phyloP scores from a whole-genome alignment of 306 rosid species.

The Gastrolobium villosum region DNA sequence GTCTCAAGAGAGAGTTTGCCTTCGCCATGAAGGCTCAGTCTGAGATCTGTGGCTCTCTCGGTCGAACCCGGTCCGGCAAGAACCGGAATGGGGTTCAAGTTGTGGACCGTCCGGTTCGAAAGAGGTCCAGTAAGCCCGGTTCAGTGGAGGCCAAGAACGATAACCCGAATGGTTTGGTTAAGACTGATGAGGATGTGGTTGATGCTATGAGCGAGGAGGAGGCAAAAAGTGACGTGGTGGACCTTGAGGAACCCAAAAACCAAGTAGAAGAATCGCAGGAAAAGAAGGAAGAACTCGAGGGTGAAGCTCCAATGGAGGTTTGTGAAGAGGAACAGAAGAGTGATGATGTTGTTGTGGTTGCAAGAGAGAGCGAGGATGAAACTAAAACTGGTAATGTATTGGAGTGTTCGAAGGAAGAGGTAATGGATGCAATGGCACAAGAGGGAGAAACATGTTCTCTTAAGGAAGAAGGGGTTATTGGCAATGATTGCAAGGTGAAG shows the following conservation, averaged over 20 bases:
- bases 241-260: background rate
- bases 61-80: conserved; percentile 65
- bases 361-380: conserved; percentile 40
- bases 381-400: background rate
- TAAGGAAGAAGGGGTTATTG: background rate
- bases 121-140: conserved; percentile 49
- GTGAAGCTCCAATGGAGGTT: too few relatives aligned
- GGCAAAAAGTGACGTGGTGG: background rate
- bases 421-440: conserved; percentile 10
- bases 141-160: background rate
- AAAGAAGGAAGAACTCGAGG: background rate
- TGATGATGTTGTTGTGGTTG: conserved; percentile 23
- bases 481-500: conserved; percentile 7
- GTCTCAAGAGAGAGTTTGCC: conserved; percentile 72
- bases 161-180: background rate
- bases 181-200: background rate
- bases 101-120: conserved; percentile 4
- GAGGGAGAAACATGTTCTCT: conserved; percentile 2
- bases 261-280: background rate
- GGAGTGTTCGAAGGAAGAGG: conserved; percentile 6
- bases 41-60: conserved; percentile 58
- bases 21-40: conserved; percentile 74
- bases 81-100: conserved; percentile 39
- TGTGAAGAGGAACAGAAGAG: conserved; percentile 47
- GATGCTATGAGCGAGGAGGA: background rate